These are phyloP conservation scores for Mycothermus thermophilus DNA, from an alignment of 495 filamentous ascomycete genomes.

Conservation along the genomic window DNA sequence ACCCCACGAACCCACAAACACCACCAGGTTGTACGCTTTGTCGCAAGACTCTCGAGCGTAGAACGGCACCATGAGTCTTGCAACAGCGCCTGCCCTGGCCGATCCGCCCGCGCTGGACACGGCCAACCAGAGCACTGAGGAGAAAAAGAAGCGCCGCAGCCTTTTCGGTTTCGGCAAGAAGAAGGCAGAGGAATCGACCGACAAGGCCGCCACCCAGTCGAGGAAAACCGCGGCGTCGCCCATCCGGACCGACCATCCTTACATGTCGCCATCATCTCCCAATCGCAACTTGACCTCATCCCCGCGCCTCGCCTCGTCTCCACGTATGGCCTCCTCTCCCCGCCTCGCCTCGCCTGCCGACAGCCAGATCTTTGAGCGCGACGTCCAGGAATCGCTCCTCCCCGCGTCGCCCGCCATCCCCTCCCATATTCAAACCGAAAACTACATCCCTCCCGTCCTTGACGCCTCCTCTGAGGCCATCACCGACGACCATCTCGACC, in stretches of 20 bases:
- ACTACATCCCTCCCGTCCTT: constrained; percentile 79
- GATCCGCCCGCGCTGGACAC: constrained; percentile 18
- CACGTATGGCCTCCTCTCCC: constrained; percentile 44
- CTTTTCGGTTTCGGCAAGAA: constrained; percentile 56
- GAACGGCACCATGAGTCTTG: constrained; percentile 17
- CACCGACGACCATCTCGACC: constrained; percentile 60
- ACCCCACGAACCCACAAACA: background rate
- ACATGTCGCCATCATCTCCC: constrained; percentile 36
- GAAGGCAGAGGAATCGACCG: constrained; percentile 38
- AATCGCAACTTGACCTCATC: too few relatives aligned
- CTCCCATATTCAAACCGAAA: constrained; percentile 77
- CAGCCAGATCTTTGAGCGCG: constrained; percentile 87
- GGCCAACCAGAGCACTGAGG: constrained; percentile 23
- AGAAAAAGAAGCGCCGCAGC: constrained; percentile 38
- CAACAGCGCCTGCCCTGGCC: constrained; percentile 15
- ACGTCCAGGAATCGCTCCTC: constrained; percentile 68
- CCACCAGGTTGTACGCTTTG: background rate
- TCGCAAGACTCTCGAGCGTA: background rate
- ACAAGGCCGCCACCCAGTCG: constrained; percentile 16
- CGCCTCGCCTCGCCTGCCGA: constrained; percentile 50
- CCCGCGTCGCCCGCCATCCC: constrained; percentile 67
- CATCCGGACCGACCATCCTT: constrained; percentile 29
- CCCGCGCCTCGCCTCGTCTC: constrained; percentile 39
- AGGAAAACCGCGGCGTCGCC: constrained; percentile 28
- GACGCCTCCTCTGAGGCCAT: constrained; percentile 83